Evolutionary conservation across 192 early-diverging fungal genomes (phyloP).

Genomic region (Backusella luteola): DNA sequence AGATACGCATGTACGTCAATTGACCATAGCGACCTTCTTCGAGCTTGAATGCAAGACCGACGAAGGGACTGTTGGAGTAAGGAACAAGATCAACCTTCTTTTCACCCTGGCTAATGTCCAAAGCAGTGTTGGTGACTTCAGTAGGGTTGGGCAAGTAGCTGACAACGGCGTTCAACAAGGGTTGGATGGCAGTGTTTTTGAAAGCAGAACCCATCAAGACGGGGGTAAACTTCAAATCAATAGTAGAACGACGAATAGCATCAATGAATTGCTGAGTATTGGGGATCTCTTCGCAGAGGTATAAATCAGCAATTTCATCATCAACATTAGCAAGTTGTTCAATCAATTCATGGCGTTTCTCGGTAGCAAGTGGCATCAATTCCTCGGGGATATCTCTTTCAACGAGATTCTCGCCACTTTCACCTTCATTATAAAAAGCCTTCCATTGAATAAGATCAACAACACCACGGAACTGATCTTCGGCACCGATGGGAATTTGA

Average conservation of each 20-base stretch:
- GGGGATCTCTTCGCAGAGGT: conserved; percentile 72
- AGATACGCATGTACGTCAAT: conserved; percentile 95
- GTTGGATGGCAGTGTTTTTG: conserved; percentile 82
- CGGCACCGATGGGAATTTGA: conserved; percentile 86
- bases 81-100: conserved; percentile 57
- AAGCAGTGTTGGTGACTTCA: conserved; percentile 71
- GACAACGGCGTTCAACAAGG: conserved; percentile 69
- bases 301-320: conserved; percentile 81
- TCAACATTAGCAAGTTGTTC: conserved; percentile 80
- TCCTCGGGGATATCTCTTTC: conserved; percentile 71
- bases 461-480: conserved; percentile 85
- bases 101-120: conserved; percentile 70
- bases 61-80: conserved; percentile 69
- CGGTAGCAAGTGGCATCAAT: conserved; percentile 57
- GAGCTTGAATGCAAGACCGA: conserved; percentile 86
- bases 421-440: conserved; percentile 89
- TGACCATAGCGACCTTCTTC: conserved; percentile 96
- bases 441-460: conserved; percentile 88
- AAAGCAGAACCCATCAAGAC: conserved; percentile 85
- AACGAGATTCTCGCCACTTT: conserved; percentile 76
- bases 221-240: conserved; percentile 78
- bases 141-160: conserved; percentile 70
- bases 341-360: conserved; percentile 74
- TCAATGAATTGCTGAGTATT: conserved; percentile 64
- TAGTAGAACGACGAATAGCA: conserved; percentile 78